Evolutionary conservation across 768 basidiomycete species (phyloP).

Genomic region (Gymnopilus junonius): DNA sequence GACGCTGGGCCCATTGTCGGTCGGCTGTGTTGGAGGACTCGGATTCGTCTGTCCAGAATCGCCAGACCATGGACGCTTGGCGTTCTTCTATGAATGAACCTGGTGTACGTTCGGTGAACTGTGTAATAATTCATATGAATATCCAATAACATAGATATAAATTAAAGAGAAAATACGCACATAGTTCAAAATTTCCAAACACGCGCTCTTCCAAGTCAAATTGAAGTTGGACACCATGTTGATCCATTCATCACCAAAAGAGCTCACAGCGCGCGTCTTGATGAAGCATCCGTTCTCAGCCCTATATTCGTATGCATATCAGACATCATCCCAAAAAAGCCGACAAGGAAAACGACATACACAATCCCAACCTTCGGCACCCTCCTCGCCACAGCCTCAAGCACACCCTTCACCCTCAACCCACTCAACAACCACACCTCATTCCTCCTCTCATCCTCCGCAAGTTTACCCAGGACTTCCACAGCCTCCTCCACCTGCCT

Average conservation of each 20-base stretch:
- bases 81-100: conserved; percentile 86
- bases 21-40: conserved; percentile 42
- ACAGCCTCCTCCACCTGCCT: conserved; percentile 41
- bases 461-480: conserved; percentile 56
- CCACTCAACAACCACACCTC: conserved; percentile 87
- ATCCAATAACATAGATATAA: neutral
- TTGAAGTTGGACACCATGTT: conserved; percentile 82
- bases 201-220: conserved; percentile 79
- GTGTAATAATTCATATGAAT: too few relatives aligned
- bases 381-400: conserved; percentile 64
- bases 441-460: conserved; percentile 62
- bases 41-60: conserved; percentile 70
- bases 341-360: conserved; percentile 44
- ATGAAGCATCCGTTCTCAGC: conserved; percentile 92
- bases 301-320: conserved; percentile 34
- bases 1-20: conserved; percentile 81
- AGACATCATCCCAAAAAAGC: neutral
- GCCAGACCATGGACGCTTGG: conserved; percentile 82
- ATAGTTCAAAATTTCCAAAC: conserved; percentile 83
- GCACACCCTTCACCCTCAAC: conserved; percentile 60
- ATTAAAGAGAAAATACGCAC: conserved; percentile 51
- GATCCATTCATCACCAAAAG: conserved; percentile 57
- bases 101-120: conserved; percentile 91
- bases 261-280: conserved; percentile 47
- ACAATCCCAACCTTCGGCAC: conserved; percentile 78